Evolutionary conservation across 2,329 filamentous ascomycete species (phyloP).

Genomic region (Incumbomyces delicatus): DNA sequence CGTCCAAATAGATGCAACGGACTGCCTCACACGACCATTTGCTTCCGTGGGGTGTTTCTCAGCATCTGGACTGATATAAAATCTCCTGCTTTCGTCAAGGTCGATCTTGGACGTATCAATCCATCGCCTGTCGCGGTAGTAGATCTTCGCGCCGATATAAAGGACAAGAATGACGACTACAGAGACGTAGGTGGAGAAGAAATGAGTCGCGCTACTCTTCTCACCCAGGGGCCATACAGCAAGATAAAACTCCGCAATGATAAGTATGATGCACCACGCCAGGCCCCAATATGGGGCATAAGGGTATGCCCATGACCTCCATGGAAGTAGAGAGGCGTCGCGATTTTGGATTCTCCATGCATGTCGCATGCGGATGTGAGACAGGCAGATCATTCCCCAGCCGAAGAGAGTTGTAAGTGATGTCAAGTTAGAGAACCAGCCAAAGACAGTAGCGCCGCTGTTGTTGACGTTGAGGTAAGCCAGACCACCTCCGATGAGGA

Average conservation of each 20-base stretch:
- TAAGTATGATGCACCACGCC: constrained; percentile 35
- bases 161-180: constrained; percentile 34
- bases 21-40: too few species aligned
- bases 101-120: constrained; percentile 7
- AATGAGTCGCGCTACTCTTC: constrained; percentile 27
- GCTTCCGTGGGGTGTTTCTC: too few species aligned
- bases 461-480: constrained; percentile 31
- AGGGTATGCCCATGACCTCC: constrained; percentile 38
- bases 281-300: constrained; percentile 37
- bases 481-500: constrained; percentile 56
- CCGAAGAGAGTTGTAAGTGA: constrained; percentile 37
- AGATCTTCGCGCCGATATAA: constrained; percentile 32
- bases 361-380: constrained; percentile 34
- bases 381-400: constrained; percentile 37
- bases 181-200: constrained; percentile 41
- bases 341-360: constrained; percentile 35
- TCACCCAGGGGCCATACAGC: constrained; percentile 35
- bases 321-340: constrained; percentile 28
- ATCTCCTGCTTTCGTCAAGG: constrained; percentile 7
- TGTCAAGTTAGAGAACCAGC: constrained; percentile 40
- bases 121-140: constrained; percentile 26
- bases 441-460: constrained; percentile 33
- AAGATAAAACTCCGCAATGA: constrained; percentile 41
- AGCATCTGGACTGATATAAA: constrained; percentile 7
- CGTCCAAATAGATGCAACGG: too few species aligned